phyloP scores from a whole-genome alignment of 805 yeast genomes.

The Ogataea pilisensis region DNA sequence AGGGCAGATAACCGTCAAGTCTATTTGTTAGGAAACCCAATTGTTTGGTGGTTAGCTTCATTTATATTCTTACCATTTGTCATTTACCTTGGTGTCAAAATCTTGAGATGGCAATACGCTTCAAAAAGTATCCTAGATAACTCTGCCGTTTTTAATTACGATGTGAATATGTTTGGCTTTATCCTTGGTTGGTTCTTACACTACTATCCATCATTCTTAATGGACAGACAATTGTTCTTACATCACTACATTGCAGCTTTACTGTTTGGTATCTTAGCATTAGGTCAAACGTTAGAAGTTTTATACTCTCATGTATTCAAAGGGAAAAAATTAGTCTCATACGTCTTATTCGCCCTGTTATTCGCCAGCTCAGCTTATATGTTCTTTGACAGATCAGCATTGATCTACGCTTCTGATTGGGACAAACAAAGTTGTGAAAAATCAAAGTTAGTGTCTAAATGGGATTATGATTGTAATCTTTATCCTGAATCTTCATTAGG shows the following conservation, averaged over 20 bases:
- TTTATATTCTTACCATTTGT: constrained; percentile 47
- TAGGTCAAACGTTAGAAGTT: constrained; percentile 32
- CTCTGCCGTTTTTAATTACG: constrained; percentile 58
- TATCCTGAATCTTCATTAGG: constrained; percentile 33
- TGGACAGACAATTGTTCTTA: constrained; percentile 90
- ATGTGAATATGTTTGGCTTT: constrained; percentile 57
- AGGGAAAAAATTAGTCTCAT: constrained; percentile 41
- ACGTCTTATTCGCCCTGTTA: constrained; percentile 43
- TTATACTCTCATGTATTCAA: constrained; percentile 26
- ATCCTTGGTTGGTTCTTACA: constrained; percentile 69
- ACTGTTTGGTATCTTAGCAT: constrained; percentile 54
- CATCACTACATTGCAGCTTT: constrained; percentile 94
- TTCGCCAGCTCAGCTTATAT: constrained; percentile 47
- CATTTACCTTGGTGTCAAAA: constrained; percentile 42
- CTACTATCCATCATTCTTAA: constrained; percentile 70
- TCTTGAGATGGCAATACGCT: constrained; percentile 63
- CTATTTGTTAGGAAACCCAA: constrained; percentile 75
- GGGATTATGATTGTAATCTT: constrained; percentile 86
- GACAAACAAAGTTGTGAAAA: constrained; percentile 60
- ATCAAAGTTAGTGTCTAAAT: constrained; percentile 54
- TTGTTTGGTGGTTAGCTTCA: constrained; percentile 72
- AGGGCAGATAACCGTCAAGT: constrained; percentile 48
- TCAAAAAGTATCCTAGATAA: constrained; percentile 29
- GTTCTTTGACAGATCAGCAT: constrained; percentile 61
- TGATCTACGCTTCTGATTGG: constrained; percentile 81